phyloP scores from a whole-genome alignment of 805 yeast species.

The Candida piceae region DNA sequence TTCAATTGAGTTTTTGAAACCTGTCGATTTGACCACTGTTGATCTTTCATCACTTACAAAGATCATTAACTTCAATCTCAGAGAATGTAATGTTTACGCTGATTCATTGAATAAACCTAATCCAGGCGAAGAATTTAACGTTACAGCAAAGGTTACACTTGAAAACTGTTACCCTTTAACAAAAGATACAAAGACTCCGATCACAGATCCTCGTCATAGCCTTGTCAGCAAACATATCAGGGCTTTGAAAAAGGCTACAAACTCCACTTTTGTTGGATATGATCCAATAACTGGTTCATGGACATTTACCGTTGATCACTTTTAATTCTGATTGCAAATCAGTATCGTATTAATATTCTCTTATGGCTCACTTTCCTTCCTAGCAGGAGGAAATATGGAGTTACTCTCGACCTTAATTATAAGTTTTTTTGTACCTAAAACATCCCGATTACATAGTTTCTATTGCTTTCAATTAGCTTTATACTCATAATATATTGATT shows the following conservation, averaged over 20 bases:
- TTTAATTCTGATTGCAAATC: constrained; percentile 20
- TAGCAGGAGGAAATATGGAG: no score
- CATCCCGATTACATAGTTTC: no score
- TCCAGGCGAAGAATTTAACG: constrained; percentile 77
- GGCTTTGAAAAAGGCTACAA: constrained; percentile 55
- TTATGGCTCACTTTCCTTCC: no score
- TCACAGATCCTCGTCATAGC: constrained; percentile 74
- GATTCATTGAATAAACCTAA: constrained; percentile 54
- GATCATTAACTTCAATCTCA: constrained; percentile 54
- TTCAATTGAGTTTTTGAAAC: constrained; percentile 64
- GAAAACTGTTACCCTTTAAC: constrained; percentile 80
- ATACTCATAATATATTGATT: no score
- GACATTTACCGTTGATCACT: constrained; percentile 51
- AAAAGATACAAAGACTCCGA: constrained; percentile 63
- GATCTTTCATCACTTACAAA: constrained; percentile 63
- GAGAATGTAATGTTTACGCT: constrained; percentile 68
- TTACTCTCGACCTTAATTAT: no score
- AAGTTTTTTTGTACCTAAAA: no score
- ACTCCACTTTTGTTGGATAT: constrained; percentile 65
- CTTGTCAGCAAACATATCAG: constrained; percentile 63
- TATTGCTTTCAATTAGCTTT: no score
- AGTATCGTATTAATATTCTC: no score
- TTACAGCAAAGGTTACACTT: constrained; percentile 65
- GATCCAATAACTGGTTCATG: constrained; percentile 73
- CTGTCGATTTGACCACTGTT: constrained; percentile 76